phyloP scores from a whole-genome alignment of 768 basidiomycete species.

The Lyophyllum atratum region DNA sequence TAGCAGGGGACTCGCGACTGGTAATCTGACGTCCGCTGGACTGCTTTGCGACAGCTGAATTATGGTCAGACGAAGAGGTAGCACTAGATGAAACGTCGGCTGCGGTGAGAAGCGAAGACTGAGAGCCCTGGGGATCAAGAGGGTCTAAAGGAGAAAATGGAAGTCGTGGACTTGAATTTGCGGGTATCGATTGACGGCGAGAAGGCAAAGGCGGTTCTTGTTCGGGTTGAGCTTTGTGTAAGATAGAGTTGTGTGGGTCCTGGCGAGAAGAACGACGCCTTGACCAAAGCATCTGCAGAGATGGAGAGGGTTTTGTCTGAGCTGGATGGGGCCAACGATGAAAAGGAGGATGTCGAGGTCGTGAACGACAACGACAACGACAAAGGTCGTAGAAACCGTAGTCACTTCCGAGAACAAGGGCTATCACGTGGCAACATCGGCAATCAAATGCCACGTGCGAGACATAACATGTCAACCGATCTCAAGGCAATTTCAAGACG shows the following conservation, averaged over 20 bases:
- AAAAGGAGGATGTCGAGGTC: conserved; percentile 10
- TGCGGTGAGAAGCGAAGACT: conserved; percentile 11
- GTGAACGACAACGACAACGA: conserved; percentile 11
- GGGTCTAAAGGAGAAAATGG: conserved; percentile 16
- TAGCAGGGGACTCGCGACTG: conserved; percentile 1
- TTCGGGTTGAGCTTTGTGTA: conserved; percentile 16
- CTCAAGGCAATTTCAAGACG: not conserved
- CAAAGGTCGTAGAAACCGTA: conserved; percentile 13
- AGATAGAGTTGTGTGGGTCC: conserved; percentile 13
- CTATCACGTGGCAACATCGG: conserved; percentile 17
- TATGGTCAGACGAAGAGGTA: not conserved
- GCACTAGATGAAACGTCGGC: conserved; percentile 9
- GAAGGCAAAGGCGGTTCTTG: conserved; percentile 10
- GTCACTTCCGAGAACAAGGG: conserved; percentile 23
- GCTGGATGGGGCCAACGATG: conserved; percentile 6
- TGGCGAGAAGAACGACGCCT: conserved; percentile 21
- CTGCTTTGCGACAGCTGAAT: conserved; percentile 6
- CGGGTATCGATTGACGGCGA: conserved; percentile 15
- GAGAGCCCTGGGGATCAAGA: conserved; percentile 11
- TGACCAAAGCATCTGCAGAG: conserved; percentile 21
- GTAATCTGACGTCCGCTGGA: conserved; percentile 7
- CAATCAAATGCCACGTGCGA: conserved; percentile 25
- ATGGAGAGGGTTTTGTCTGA: not conserved
- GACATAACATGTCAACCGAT: conserved; percentile 19
- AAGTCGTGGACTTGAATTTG: conserved; percentile 12